Base-by-base conservation (phyloP, 106 monocot species). In the Triglochin maritima region DNA sequence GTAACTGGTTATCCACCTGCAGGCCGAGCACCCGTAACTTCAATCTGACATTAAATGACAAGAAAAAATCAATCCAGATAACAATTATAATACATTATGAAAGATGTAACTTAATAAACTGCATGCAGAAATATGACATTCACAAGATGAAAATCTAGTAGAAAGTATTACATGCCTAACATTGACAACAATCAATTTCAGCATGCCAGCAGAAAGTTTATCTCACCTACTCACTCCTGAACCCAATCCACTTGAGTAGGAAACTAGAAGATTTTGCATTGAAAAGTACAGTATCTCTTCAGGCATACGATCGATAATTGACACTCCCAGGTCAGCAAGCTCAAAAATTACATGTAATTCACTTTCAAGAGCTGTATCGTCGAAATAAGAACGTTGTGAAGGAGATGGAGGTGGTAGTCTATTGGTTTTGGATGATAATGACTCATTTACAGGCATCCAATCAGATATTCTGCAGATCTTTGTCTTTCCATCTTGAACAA, bases 271-370 rank as follows among this genome's bases (percentile, higher is more conserved):
- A 74, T 76, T 84, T 58, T 86, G 90, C 51, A 88, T 57, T 7
- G 90, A 96, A 11, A 96, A 73, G 71, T 88, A 96, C 4, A 96
- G 46, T 68, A 96, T 70, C 72, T 96, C 96, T 68, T 96, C 96
- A 46, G 90, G 90, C 78, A 84, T 86, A 84, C 91, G 90, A 76
- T 91, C 96, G 55, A 85, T 67, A 44, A 96, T 57, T 46, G 90
- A 96, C 41, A 91, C 46, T 10, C 96, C 96, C 55, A 96, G 56
- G 60, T 91, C 96, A 9, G 86, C 63, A 53, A 96, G 80, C 68
- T 96, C 96, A 76, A 88, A 79, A 70, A 71, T 80, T 71, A 91
- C 63, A 77, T 96, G 90, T 76, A 88, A 71, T 81, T 96, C 96
- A 70, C 68, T 72, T 67, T 91, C 82, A 11, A 62, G 9, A 13